Evolutionary conservation across 768 basidiomycete genomes (phyloP).

Genomic region (Piloderma croceum): DNA sequence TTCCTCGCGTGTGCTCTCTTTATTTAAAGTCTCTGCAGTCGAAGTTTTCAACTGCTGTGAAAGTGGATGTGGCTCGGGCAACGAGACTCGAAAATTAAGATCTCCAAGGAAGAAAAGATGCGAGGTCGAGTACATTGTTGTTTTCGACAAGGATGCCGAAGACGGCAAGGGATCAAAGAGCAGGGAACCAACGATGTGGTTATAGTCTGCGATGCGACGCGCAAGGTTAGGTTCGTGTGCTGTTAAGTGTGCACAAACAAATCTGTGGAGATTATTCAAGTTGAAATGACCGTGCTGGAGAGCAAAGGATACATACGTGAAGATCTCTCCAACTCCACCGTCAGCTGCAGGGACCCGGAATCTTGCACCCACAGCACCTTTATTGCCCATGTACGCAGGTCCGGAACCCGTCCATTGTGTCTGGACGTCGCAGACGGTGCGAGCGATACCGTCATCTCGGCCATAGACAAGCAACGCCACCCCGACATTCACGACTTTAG

Average conservation of each 20-base stretch:
- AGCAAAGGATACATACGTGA: conserved; percentile 60
- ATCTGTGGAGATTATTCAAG: conserved; percentile 42
- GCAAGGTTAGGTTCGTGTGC: conserved; percentile 66
- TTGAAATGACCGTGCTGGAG: conserved; percentile 1
- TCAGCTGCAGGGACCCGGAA: conserved; percentile 63
- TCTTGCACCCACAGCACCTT: conserved; percentile 87
- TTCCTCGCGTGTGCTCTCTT: conserved; percentile 49
- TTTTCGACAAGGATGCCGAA: conserved; percentile 32
- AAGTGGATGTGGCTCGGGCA: conserved; percentile 52
- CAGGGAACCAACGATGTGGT: conserved; percentile 73
- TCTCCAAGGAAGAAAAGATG: conserved; percentile 94
- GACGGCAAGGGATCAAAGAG: conserved; percentile 59
- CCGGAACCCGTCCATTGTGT: conserved; percentile 74
- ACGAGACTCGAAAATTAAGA: conserved; percentile 82
- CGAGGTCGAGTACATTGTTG: conserved; percentile 77
- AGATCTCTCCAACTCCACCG: conserved; percentile 61
- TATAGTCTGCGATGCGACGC: conserved; percentile 69
- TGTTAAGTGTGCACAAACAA: conserved; percentile 89
- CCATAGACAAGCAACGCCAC: conserved; percentile 87
- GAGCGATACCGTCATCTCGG: conserved; percentile 59
- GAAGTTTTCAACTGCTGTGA: conserved; percentile 24
- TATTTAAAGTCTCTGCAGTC: conserved; percentile 37
- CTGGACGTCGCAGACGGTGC: conserved; percentile 58
- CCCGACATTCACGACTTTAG: conserved; percentile 78
- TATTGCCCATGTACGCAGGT: conserved; percentile 83